These are phyloP conservation scores for Gaultheria prostrata DNA, from an alignment of 148 eudicot species.

Conservation along the genomic window DNA sequence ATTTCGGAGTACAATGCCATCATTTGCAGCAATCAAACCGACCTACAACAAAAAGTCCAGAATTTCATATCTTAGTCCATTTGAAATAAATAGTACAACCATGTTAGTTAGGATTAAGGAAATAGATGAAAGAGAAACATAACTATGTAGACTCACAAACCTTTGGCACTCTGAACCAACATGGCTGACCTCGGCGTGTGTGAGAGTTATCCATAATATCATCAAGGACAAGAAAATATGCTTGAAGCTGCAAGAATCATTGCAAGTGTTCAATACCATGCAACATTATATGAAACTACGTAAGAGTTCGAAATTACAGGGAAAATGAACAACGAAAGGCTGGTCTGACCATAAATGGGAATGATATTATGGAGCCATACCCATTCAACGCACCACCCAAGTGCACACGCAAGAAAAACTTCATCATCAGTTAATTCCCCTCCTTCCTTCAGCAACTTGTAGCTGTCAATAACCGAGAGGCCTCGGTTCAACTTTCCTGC, in stretches of 20 bases:
- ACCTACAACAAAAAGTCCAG: constrained; percentile 39
- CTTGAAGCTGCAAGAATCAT: constrained; percentile 70
- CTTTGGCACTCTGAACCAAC: constrained; percentile 90
- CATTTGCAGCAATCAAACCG: constrained; percentile 92
- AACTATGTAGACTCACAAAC: constrained; percentile 26
- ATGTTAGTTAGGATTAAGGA: constrained; percentile 2
- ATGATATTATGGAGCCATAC: constrained; percentile 35
- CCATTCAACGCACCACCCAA: constrained; percentile 99
- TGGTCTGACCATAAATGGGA: neutral
- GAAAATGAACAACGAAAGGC: neutral
- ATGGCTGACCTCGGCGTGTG: constrained; percentile 86
- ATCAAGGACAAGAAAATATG: constrained; percentile 86
- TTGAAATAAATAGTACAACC: neutral
- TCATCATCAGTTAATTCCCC: constrained; percentile 73
- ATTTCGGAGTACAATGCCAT: constrained; percentile 82
- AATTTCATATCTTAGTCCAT: neutral
- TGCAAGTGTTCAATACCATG: constrained; percentile 4
- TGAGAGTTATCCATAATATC: constrained; percentile 87
- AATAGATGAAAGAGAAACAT: neutral
- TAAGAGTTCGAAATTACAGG: neutral
- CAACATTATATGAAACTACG: neutral
- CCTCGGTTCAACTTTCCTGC: constrained; percentile 93
- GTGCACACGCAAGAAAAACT: constrained; percentile 74
- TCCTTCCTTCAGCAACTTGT: constrained; percentile 71
- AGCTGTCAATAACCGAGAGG: constrained; percentile 88